Evolutionary conservation across 495 filamentous ascomycete genomes (phyloP).

Genomic region (Podospora comata): DNA sequence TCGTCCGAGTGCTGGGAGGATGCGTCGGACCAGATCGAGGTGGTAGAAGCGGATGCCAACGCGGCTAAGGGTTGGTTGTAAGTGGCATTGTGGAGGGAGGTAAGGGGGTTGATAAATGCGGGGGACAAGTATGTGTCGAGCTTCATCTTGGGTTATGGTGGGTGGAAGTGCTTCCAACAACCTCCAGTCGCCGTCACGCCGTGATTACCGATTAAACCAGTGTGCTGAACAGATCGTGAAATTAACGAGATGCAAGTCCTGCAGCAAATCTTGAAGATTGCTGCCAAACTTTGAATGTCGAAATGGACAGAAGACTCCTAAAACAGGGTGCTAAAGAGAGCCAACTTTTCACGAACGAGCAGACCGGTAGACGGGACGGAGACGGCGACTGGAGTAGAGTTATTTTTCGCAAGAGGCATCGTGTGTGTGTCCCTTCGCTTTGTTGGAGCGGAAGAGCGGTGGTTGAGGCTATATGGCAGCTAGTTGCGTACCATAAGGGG

Average conservation of each 20-base stretch:
- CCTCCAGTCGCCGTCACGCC: slow-evolving; percentile 55
- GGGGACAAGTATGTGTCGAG: slow-evolving; percentile 45
- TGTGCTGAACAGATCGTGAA: slow-evolving; percentile 39
- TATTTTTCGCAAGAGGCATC: slow-evolving; percentile 50
- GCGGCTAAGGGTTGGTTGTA: slow-evolving; percentile 68
- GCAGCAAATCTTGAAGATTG: slow-evolving; percentile 33
- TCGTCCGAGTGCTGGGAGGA: slow-evolving; percentile 54
- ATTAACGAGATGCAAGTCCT: slow-evolving; percentile 42
- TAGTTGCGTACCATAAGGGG: slow-evolving; percentile 34
- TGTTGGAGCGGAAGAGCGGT: slow-evolving; percentile 24
- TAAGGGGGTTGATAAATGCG: slow-evolving; percentile 41
- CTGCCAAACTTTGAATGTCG: slow-evolving; percentile 38
- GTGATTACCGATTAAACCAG: slow-evolving; percentile 50
- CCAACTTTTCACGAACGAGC: slow-evolving; percentile 51
- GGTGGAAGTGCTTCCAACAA: slow-evolving; percentile 35
- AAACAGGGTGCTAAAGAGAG: slow-evolving; percentile 37
- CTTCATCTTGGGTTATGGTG: slow-evolving; percentile 51
- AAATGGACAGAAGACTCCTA: slow-evolving; percentile 45
- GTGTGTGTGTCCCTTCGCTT: slow-evolving; percentile 44
- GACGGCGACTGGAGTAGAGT: slow-evolving; percentile 56
- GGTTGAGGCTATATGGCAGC: slow-evolving; percentile 38
- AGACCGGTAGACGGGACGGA: slow-evolving; percentile 53
- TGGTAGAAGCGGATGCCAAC: slow-evolving; percentile 67
- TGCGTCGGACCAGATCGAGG: slow-evolving; percentile 77
- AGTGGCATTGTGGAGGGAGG: slow-evolving; percentile 48